Conservation (phyloP, 345 rosid species). For the Syzygium grande region DNA sequence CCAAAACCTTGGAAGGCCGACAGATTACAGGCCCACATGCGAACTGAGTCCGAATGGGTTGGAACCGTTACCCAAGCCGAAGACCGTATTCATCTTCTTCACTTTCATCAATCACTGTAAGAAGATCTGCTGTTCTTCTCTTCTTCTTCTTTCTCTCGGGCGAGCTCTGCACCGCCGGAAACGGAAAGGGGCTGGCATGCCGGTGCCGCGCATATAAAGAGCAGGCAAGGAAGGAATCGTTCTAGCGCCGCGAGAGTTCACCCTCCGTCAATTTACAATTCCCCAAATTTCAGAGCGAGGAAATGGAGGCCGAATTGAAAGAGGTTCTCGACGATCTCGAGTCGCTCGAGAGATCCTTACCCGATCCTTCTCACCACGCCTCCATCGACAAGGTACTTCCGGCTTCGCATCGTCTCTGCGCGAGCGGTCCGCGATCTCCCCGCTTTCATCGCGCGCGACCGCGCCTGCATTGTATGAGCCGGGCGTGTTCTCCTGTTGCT, state of each 20-base stretch:
- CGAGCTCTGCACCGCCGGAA: neutral
- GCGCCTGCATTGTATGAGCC: neutral
- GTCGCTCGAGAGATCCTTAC: constrained; percentile 40
- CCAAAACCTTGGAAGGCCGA: neutral
- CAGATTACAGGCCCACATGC: neutral
- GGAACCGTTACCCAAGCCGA: neutral
- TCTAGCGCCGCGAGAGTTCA: neutral
- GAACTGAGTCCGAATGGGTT: neutral
- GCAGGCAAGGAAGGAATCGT: neutral
- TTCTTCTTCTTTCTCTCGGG: neutral
- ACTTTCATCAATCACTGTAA: neutral
- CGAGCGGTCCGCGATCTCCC: neutral
- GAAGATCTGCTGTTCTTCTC: neutral
- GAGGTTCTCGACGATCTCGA: constrained; percentile 54
- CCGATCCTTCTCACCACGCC: constrained; percentile 40
- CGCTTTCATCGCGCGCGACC: neutral
- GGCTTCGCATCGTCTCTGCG: neutral
- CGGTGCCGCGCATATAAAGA: neutral
- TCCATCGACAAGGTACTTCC: constrained; percentile 49
- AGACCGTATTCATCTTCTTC: neutral
- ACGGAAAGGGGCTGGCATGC: neutral
- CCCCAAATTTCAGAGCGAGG: neutral
- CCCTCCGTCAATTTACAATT: neutral
- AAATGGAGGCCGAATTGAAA: constrained; percentile 70
- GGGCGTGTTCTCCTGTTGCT: neutral